Evolutionary conservation across 768 basidiomycete genomes (phyloP).

Genomic region (Naganishia vishniacii): DNA sequence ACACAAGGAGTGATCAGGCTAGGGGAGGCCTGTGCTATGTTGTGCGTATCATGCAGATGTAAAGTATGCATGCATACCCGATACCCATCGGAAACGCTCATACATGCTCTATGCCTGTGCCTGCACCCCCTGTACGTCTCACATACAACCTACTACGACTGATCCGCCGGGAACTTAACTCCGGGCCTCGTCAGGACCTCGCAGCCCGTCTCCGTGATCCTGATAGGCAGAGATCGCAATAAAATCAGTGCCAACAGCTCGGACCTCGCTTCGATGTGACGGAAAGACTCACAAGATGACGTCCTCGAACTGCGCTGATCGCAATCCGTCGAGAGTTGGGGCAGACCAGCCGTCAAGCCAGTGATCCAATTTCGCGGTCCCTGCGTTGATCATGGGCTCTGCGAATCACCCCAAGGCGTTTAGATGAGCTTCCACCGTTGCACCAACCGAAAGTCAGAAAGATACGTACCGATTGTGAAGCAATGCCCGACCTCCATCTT

Average conservation of each 20-base stretch:
- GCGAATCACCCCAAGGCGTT: neutral
- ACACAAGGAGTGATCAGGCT: too few relatives aligned
- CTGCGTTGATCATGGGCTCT: conserved; percentile 83
- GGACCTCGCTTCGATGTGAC: conserved; percentile 14
- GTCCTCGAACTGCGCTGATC: conserved; percentile 95
- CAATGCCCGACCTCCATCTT: conserved; percentile 76
- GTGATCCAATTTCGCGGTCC: conserved; percentile 51
- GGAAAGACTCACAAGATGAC: conserved; percentile 70
- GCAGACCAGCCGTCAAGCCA: conserved; percentile 73
- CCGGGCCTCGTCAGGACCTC: conserved; percentile 67
- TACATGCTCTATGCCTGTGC: too few relatives aligned
- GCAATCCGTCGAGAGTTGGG: conserved; percentile 80
- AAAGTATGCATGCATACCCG: too few relatives aligned
- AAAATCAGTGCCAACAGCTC: conserved; percentile 19
- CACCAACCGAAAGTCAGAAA: conserved; percentile 55
- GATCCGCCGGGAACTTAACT: conserved; percentile 17
- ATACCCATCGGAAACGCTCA: too few relatives aligned
- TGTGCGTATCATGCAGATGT: too few relatives aligned
- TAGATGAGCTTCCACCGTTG: neutral
- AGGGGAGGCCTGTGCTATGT: too few relatives aligned
- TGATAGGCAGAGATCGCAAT: conserved; percentile 43
- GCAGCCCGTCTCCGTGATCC: conserved; percentile 83
- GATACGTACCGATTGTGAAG: conserved; percentile 52
- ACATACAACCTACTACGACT: neutral
- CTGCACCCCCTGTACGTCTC: too few relatives aligned